A percentile compares a stretch with the other conserved stretches of the same genome.
These are phyloP conservation scores for Yamadazyma nakazawae DNA, from an alignment of 805 yeast species.

Conservation along the genomic window DNA sequence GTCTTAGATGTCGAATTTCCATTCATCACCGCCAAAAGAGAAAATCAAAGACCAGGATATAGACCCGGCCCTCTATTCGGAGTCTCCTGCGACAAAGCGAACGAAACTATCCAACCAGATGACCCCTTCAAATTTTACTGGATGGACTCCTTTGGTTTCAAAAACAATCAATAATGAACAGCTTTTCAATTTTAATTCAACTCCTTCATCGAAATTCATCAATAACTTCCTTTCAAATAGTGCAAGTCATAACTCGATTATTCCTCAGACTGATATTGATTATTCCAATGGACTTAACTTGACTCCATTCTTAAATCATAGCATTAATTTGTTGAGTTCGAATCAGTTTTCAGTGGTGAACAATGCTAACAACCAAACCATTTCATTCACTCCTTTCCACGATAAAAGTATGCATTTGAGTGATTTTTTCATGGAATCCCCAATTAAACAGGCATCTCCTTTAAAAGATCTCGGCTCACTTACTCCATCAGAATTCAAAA, in stretches of 20 bases:
- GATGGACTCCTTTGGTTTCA: slow-evolving; percentile 44
- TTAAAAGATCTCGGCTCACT: slow-evolving; percentile 34
- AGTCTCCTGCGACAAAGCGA: slow-evolving; percentile 7
- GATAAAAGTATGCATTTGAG: slow-evolving; percentile 39
- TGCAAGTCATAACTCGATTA: slow-evolving; percentile 11
- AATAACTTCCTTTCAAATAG: slow-evolving; percentile 16
- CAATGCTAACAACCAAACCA: neutral
- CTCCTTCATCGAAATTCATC: slow-evolving; percentile 31
- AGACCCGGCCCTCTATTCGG: slow-evolving; percentile 32
- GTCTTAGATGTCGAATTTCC: slow-evolving; percentile 24
- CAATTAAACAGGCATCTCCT: slow-evolving; percentile 33
- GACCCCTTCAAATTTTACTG: slow-evolving; percentile 20
- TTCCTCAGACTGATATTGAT: slow-evolving; percentile 19
- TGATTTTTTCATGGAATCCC: slow-evolving; percentile 45
- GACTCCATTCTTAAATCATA: slow-evolving; percentile 41
- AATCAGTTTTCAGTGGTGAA: slow-evolving; percentile 1
- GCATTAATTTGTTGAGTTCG: slow-evolving; percentile 22
- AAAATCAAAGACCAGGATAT: slow-evolving; percentile 14
- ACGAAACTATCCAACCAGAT: neutral
- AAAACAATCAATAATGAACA: slow-evolving; percentile 36
- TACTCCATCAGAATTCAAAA: slow-evolving; percentile 38
- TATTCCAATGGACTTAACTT: slow-evolving; percentile 35
- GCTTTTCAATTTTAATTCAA: slow-evolving; percentile 30
- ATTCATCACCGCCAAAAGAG: slow-evolving; percentile 32
- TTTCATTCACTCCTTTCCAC: slow-evolving; percentile 38